A percentile compares a stretch with the other conserved stretches of the same genome.
Evolutionary conservation across 305 asterid genomes (phyloP).

Genomic region (Stenogyne calaminthoides): DNA sequence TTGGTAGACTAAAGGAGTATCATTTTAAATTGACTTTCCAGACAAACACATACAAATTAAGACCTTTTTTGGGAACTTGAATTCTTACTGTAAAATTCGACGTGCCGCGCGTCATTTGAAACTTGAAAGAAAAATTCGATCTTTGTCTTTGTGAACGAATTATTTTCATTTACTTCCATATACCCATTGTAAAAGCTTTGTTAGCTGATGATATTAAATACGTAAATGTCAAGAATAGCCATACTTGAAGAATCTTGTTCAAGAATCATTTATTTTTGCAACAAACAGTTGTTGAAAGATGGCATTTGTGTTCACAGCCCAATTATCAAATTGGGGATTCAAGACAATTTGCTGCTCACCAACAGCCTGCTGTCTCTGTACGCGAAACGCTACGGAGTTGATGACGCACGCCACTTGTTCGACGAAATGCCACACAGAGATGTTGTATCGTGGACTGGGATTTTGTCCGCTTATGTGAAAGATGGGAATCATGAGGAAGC

Average conservation of each 20-base stretch:
- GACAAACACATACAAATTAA: too few relatives aligned
- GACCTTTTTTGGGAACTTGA: too few relatives aligned
- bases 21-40: too few relatives aligned
- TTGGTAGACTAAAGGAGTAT: too few relatives aligned
- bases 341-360: constrained; percentile 34
- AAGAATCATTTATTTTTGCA: constrained; percentile 34
- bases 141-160: too few relatives aligned
- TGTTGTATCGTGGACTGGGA: constrained; percentile 40
- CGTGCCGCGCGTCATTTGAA: too few relatives aligned
- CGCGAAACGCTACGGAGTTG: constrained; percentile 29
- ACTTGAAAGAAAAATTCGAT: too few relatives aligned
- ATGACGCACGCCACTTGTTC: constrained; percentile 34
- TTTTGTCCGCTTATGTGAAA: constrained; percentile 37
- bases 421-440: constrained; percentile 40
- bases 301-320: constrained; percentile 46
- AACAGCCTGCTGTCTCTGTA: constrained; percentile 35
- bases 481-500: constrained; percentile 37
- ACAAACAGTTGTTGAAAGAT: constrained; percentile 37
- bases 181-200: background rate
- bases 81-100: too few relatives aligned
- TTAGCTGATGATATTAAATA: background rate
- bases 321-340: constrained; percentile 35
- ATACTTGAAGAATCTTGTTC: constrained; percentile 38
- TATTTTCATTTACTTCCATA: background rate
- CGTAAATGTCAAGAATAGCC: constrained; percentile 32